Evolutionary conservation across 2,329 filamentous ascomycete genomes (phyloP).

Genomic region (Trichoderma sp.): DNA sequence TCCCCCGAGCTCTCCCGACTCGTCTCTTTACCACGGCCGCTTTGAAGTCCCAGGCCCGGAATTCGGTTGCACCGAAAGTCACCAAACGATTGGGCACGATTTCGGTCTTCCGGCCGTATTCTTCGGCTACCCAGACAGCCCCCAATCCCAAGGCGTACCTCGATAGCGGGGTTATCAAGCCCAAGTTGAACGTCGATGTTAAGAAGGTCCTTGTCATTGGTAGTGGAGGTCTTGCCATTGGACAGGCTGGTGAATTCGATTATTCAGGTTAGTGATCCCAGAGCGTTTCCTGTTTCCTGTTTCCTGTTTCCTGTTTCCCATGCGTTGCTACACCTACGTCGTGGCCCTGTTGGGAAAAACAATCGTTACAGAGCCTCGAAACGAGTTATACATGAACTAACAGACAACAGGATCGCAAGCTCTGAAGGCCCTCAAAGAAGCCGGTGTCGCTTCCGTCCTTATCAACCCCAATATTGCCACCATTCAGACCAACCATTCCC

Average conservation of each 20-base stretch:
- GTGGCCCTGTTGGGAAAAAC: neutral
- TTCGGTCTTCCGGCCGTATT: slow-evolving; percentile 43
- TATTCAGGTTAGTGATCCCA: slow-evolving; percentile 74
- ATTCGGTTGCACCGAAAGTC: slow-evolving; percentile 32
- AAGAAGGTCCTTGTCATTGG: slow-evolving; percentile 98
- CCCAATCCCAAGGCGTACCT: slow-evolving; percentile 85
- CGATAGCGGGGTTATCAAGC: slow-evolving; percentile 81
- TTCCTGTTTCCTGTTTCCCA: too few species aligned
- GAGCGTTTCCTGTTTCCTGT: neutral
- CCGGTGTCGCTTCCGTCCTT: slow-evolving; percentile 83
- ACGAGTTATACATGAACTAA: neutral
- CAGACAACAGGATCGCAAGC: slow-evolving; percentile 75
- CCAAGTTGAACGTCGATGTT: slow-evolving; percentile 76
- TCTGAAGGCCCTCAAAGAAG: slow-evolving; percentile 94
- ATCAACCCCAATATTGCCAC: slow-evolving; percentile 99
- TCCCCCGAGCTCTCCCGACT: slow-evolving; percentile 45
- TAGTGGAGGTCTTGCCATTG: slow-evolving; percentile 91
- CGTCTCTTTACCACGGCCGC: slow-evolving; percentile 44
- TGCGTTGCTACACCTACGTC: neutral
- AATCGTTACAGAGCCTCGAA: neutral
- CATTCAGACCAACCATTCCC: slow-evolving; percentile 93
- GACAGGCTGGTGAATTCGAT: slow-evolving; percentile 96
- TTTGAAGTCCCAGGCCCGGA: slow-evolving; percentile 33
- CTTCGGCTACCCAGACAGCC: slow-evolving; percentile 58
- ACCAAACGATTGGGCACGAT: slow-evolving; percentile 49